A percentile compares a stretch with the other conserved stretches of the same genome.
Conservation (phyloP, 306 rosid species). For the Notholithocarpus densiflorus region DNA sequence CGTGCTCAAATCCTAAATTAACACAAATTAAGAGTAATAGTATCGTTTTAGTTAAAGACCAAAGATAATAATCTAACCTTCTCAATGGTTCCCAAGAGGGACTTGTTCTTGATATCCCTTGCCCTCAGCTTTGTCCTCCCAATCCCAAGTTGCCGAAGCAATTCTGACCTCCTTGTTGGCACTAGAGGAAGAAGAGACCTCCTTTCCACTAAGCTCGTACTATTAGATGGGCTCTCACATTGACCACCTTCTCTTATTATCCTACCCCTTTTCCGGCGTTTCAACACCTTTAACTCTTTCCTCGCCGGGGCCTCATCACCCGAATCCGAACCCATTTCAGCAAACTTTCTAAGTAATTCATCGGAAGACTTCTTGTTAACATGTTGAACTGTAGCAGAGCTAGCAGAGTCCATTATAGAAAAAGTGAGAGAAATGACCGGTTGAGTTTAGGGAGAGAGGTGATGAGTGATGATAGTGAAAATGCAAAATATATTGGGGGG, state of each 20-base stretch:
- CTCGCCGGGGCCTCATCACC: slow-evolving; percentile 21
- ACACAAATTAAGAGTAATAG: neutral
- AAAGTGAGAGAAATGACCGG: neutral
- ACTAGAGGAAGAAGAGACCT: slow-evolving; percentile 55
- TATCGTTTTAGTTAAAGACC: no score
- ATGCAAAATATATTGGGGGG: neutral
- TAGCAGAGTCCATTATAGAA: slow-evolving; percentile 42
- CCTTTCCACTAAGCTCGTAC: slow-evolving; percentile 41
- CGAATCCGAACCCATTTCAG: slow-evolving; percentile 24
- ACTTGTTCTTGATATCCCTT: slow-evolving; percentile 55
- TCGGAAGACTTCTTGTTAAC: slow-evolving; percentile 75
- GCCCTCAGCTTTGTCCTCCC: slow-evolving; percentile 42
- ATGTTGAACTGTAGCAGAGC: slow-evolving; percentile 51
- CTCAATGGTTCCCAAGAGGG: slow-evolving; percentile 58
- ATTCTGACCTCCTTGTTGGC: slow-evolving; percentile 35
- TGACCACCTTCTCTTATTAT: slow-evolving; percentile 11
- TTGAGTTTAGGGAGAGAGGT: neutral
- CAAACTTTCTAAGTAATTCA: slow-evolving; percentile 77
- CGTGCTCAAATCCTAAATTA: neutral
- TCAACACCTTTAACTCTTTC: slow-evolving; percentile 23
- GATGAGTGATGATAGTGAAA: neutral
- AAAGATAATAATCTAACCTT: slow-evolving; percentile 42
- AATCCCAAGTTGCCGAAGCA: slow-evolving; percentile 51
- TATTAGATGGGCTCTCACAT: slow-evolving; percentile 36
- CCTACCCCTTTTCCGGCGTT: slow-evolving; percentile 33